Conservation (phyloP, 192 early-diverging fungal genomes). For the Obelidium mucronatum region DNA sequence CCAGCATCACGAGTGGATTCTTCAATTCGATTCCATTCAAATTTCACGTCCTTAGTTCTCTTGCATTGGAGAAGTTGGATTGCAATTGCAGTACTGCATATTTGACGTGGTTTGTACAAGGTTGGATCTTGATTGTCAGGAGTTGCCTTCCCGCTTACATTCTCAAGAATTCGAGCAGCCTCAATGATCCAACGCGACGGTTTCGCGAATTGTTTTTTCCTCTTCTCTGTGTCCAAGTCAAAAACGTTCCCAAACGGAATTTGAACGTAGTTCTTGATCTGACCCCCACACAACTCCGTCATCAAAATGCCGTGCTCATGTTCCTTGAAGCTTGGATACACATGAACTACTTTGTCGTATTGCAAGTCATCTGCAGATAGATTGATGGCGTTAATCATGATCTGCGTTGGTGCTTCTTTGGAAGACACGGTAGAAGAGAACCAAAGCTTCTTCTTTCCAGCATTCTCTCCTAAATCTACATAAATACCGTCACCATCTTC, state of each 20-base stretch:
- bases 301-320: neutral
- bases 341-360: neutral
- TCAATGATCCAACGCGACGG: neutral
- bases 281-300: neutral
- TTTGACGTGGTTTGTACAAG: neutral
- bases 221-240: neutral
- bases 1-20: conserved; percentile 12
- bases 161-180: neutral
- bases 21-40: conserved; percentile 25
- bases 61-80: conserved; percentile 23
- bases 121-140: neutral
- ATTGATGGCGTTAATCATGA: neutral
- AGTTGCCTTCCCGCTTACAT: neutral
- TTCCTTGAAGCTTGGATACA: neutral
- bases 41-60: conserved; percentile 16
- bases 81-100: conserved; percentile 9
- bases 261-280: neutral
- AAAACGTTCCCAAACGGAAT: neutral
- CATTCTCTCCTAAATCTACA: neutral
- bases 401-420: neutral
- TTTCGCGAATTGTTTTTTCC: neutral
- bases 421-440: too few relatives aligned
- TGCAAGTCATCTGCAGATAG: neutral
- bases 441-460: neutral
- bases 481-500: neutral